Evolutionary conservation across 495 filamentous ascomycete species (phyloP).

Genomic region (Aspergillus affinis): DNA sequence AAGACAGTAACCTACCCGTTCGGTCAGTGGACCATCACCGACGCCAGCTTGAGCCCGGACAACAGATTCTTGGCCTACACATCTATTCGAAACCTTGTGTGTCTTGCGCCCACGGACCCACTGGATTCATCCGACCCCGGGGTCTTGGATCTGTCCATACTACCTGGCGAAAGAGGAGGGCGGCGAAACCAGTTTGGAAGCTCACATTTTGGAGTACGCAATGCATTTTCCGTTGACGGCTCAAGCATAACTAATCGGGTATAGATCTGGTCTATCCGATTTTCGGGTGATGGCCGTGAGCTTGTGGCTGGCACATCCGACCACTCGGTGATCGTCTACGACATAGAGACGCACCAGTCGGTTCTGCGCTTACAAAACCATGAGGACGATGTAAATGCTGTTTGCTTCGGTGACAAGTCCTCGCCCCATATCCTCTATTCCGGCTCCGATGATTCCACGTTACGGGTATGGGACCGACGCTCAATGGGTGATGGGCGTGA

Average conservation of each 20-base stretch:
- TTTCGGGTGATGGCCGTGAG: constrained; percentile 88
- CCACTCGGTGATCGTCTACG: constrained; percentile 84
- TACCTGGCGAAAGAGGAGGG: constrained; percentile 37
- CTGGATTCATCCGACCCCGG: constrained; percentile 74
- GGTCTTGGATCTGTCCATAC: constrained; percentile 66
- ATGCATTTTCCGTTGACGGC: constrained; percentile 11
- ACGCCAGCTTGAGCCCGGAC: constrained; percentile 88
- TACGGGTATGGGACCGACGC: constrained; percentile 93
- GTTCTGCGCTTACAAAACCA: constrained; percentile 79
- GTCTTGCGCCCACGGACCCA: constrained; percentile 83
- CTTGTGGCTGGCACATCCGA: constrained; percentile 85
- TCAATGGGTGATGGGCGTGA: constrained; percentile 84
- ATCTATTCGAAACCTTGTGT: constrained; percentile 79
- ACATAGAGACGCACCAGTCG: constrained; percentile 74
- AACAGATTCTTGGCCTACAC: constrained; percentile 88
- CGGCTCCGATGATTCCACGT: constrained; percentile 71
- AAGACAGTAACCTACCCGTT: constrained; percentile 85
- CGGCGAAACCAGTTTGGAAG: constrained; percentile 39
- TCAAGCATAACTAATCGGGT: constrained; percentile 18
- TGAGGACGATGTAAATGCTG: constrained; percentile 89
- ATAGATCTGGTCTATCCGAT: constrained; percentile 86
- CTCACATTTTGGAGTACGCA: constrained; percentile 51
- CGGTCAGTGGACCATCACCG: constrained; percentile 94
- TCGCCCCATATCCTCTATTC: constrained; percentile 97
- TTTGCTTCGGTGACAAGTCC: constrained; percentile 86